Evolutionary conservation across 148 eudicot genomes (phyloP), one percentile per base, ranked within the genome.

Genomic region (Drosera capensis): DNA sequence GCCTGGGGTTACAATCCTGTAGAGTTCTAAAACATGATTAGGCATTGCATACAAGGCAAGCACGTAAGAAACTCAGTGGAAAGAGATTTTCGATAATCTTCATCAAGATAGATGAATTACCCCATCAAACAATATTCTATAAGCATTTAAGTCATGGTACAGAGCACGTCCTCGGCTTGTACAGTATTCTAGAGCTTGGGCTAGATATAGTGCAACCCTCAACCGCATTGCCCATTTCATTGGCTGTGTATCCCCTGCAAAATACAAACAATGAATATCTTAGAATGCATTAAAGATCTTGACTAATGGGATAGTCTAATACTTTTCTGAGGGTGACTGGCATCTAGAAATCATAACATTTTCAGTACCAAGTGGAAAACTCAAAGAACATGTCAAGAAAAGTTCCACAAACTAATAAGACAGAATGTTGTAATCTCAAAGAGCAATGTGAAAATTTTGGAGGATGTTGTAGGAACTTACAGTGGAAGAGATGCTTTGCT

Each of bases 161-260:
- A 76, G 70, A 41, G 75, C 68, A 25, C 90, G 78, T 0, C 80
- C 77, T 71, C 69, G 73, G 68, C 65, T 68, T n/a, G 73, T 70
- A 55, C 82, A 73, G 50, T 71, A 80, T 47, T 73, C 77, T 45
- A 80, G 66, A 43, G 83, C 83, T 65, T 73, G 64, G 11, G 88
- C 83, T 56, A 80, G 71, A 60, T 68, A 61, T 15, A 70, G 50
- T 23, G 62, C 88, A 20, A 80, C 88, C 65, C 88, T 73, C 46
- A 80, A 48, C 46, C 88, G 64, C 80, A 80, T 76, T 22, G 83
- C 77, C 83, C 82, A 76, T 64, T 80, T 73, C 77, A 80, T 73
- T 13, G 83, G 80, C 25, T 76, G 80, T 45, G 75, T 40, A 54
- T 80, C 83, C 90, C 83, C 90, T 80, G 58, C 48, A 25, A 43